These are phyloP conservation scores for Diutina neorugosa DNA, from an alignment of 1,139 yeast genomes.

Conservation along the genomic window DNA sequence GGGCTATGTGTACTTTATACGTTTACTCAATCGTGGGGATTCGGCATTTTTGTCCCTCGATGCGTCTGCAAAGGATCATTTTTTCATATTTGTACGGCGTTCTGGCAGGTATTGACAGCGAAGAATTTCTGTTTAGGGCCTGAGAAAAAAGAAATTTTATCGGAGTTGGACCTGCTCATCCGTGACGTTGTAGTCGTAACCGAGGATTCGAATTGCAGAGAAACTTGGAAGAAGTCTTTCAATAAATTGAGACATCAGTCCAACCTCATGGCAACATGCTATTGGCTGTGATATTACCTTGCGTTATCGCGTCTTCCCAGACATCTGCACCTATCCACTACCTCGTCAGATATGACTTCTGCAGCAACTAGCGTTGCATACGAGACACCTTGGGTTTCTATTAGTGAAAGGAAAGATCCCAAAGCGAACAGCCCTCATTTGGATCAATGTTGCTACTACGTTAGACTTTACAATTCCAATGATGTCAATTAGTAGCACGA, in stretches of 20 bases:
- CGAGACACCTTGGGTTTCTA: not conserved
- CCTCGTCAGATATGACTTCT: not conserved
- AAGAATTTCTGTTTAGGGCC: not conserved
- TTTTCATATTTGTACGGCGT: not conserved
- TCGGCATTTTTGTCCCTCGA: not conserved
- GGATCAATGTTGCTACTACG: not conserved
- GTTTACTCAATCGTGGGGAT: not conserved
- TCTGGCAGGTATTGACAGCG: not conserved
- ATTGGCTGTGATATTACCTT: not conserved
- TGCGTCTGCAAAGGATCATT: not conserved
- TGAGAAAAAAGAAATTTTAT: not conserved
- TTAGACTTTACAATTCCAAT: too few relatives aligned
- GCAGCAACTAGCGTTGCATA: not conserved
- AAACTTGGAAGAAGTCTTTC: not conserved
- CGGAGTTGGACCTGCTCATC: not conserved
- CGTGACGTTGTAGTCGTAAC: not conserved
- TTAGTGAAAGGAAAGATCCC: not conserved
- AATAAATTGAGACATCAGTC: not conserved
- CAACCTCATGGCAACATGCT: not conserved
- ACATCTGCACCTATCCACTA: not conserved
- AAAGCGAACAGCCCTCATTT: not conserved
- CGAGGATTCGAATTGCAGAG: not conserved
- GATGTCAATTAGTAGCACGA: too few relatives aligned
- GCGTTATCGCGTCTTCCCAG: not conserved
- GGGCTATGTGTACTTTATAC: not conserved